Base-by-base conservation (phyloP, 352 stramenopile species). In the Phytophthora litchii region DNA sequence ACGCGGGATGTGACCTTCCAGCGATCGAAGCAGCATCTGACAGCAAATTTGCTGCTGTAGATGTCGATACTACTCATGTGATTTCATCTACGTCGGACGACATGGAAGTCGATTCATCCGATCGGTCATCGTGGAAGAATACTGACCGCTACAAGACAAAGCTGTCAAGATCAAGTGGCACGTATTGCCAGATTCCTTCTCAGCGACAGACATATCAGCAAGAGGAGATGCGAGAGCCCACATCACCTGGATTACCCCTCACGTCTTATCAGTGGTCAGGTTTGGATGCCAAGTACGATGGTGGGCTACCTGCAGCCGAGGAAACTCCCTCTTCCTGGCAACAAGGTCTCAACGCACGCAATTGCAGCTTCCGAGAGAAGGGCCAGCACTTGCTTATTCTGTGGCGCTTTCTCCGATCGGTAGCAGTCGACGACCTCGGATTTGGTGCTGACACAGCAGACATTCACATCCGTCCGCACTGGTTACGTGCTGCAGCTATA, bases 321-420 rank as follows among this genome's bases (percentile, higher is more conserved):
- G 23, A 27, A 3, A 27, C 5, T 27, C 23, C 23, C 23, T 27
- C 23, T 13, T 49, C 25, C 16, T 70, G 54, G 61, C 61, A 65
- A 25, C 32, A 47, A 7, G 40, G 21, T 14, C 0, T 14, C 2
- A 2, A 34, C 3, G 41, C 43, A 2, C 29, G 16, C 4, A 40
- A 42, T 5, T 49, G 19, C 23, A 41, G 35, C 13, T 64, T 64
- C 31, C 35, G 21, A 31, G 60, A 69, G 27, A 69, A 64, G 32
- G 54, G 35, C 7, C 49, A 59, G 17, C 46, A 69, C 19, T 13
- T 69, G 3, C 46, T 69, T 8, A 59, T 69, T 41, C 23, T 69
- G 25, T 69, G 60, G 60, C 42, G 34, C 1, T 54, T 67, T 16
- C 35, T 67, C 12, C 52, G 40, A 11, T 27, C 23, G 27, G 11